phyloP scores from a whole-genome alignment of 345 rosid genomes.

The Geranium brycei region DNA sequence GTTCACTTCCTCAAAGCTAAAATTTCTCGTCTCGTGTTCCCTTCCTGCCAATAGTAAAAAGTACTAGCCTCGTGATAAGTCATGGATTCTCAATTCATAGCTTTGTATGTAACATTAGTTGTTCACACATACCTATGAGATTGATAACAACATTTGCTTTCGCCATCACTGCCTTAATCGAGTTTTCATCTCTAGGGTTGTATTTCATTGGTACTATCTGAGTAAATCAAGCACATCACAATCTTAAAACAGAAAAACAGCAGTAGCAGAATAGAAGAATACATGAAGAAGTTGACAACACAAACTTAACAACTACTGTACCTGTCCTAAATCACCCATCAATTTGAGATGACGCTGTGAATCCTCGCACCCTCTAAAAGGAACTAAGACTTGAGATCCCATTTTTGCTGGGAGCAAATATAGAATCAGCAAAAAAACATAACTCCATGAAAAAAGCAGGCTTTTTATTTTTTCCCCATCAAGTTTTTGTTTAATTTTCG shows the following conservation, averaged over 20 bases:
- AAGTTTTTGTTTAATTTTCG: too few species aligned
- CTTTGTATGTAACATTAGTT: conserved; percentile 5
- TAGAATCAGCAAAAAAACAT: background rate
- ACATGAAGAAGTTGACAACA: background rate
- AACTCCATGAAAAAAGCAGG: background rate
- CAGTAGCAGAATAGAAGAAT: background rate
- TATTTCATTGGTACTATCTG: conserved; percentile 95
- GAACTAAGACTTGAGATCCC: conserved; percentile 96
- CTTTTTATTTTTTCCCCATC: background rate
- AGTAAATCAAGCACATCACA: conserved; percentile 10
- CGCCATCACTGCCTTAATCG: conserved; percentile 96
- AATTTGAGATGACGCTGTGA: conserved; percentile 79
- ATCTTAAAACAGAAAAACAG: background rate
- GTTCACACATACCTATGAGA: conserved; percentile 51
- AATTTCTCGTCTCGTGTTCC: conserved; percentile 88
- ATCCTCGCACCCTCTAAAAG: conserved; percentile 94
- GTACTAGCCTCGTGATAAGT: conserved; percentile 1
- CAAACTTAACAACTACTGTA: conserved; percentile 10
- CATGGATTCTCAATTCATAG: background rate
- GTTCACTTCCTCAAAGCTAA: conserved; percentile 87
- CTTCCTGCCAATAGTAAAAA: conserved; percentile 41
- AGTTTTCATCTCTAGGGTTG: conserved; percentile 79
- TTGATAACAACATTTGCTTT: conserved; percentile 97
- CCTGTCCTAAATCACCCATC: conserved; percentile 99
- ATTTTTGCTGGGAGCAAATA: conserved; percentile 49